These are phyloP conservation scores for Sphagnum contortum DNA, from an alignment of 225 moss, liverwort and hornwort species.

Conservation along the genomic window DNA sequence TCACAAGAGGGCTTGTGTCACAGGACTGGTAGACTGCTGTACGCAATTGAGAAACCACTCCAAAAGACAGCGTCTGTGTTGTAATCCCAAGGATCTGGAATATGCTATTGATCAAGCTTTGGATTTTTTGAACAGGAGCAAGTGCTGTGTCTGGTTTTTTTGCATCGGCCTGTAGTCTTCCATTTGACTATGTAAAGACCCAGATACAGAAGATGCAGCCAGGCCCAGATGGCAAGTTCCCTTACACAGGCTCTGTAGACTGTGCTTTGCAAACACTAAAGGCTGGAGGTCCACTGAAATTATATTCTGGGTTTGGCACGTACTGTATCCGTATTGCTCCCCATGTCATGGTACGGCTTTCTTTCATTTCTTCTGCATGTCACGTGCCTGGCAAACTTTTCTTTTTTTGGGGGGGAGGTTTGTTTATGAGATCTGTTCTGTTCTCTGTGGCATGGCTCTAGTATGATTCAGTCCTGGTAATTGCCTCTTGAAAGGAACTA, in stretches of 20 bases:
- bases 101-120: background rate
- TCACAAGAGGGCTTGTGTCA: too few species aligned
- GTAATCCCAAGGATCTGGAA: too few species aligned
- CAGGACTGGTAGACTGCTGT: too few species aligned
- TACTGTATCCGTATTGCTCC: conserved; percentile 95
- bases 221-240: conserved; percentile 89
- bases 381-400: too few species aligned
- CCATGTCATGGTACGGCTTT: conserved; percentile 67
- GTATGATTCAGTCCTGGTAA: too few species aligned
- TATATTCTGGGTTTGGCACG: conserved; percentile 92
- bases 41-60: too few species aligned
- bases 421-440: too few species aligned
- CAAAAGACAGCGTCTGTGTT: too few species aligned
- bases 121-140: conserved; percentile 28
- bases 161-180: conserved; percentile 90
- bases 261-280: conserved; percentile 73
- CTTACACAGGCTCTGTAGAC: conserved; percentile 80
- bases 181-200: conserved; percentile 90
- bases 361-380: too few species aligned
- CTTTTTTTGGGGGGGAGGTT: too few species aligned
- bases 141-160: conserved; percentile 96
- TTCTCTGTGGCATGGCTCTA: too few species aligned
- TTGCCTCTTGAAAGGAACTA: too few species aligned
- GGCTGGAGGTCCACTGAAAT: conserved; percentile 54
- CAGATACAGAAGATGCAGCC: conserved; percentile 99